Base-by-base conservation (phyloP, 1,284 basidiomycete genomes). In the Inonotus obliquus region DNA sequence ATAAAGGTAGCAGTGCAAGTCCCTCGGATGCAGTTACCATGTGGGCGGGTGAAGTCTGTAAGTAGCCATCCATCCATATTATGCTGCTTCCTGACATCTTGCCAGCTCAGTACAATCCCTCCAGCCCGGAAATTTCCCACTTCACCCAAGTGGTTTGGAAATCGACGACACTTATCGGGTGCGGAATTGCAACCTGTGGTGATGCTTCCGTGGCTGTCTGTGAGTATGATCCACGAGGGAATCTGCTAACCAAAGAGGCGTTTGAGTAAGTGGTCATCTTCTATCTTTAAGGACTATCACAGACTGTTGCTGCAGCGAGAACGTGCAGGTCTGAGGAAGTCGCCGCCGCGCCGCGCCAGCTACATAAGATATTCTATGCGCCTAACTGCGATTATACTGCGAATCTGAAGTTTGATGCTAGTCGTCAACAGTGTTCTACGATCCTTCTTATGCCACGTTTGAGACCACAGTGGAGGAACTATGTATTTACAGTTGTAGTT, bases 161-260 rank as follows among this genome's bases (percentile, higher is more conserved):
- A 48, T 54, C 53, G n/a, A 67, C 69, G 25, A 69, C 65, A 11
- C 52, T 65, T 38, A 48, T 71, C 32, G 70, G 70, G 32, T 71
- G 70, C 58, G 67, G 64, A n/a, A 32, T 57, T 17, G 55, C 60
- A 2, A 27, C 27, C 17, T 66, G 66, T 72, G 71, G 70, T 66
- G 80, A 79, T 63, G 81, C 84, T 23, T 77, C 80, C 62, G 88
- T 73, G 72, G 81, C 78, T 67, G 86, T 87, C 29, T 89, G 86
- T 74, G 85, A 89, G 73, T 89, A 89, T 70, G 79, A 71, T 35
- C 76, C 79, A 7, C 76, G 79, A 54, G 87, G 87, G 37, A 89
- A 89, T 71, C 74, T 89, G 37, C 89, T 89, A 70, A 74, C 88
- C 66, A 77, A 79, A 41, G 85, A 85, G 45, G 66, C 79, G 65